Evolutionary conservation across 257 asterid species (phyloP).

Genomic region (Orobanche coerulescens): DNA sequence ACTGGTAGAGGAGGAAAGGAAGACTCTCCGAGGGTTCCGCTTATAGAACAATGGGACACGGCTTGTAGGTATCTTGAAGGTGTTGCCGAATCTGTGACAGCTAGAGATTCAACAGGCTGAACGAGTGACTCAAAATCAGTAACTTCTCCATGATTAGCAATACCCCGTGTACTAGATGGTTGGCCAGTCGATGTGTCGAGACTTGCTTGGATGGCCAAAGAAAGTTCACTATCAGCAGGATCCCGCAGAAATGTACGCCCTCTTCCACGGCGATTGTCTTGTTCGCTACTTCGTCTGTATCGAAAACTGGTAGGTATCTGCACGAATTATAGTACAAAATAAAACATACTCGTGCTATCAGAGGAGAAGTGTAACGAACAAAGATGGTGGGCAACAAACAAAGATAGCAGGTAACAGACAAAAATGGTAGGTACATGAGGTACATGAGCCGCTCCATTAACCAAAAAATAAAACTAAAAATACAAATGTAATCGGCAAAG

Average conservation of each 20-base stretch:
- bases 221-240: conserved; percentile 53
- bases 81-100: conserved; percentile 40
- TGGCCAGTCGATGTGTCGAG: conserved; percentile 42
- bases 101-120: conserved; percentile 49
- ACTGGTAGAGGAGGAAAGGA: conserved; percentile 75
- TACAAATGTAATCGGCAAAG: not conserved
- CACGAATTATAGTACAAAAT: conserved; percentile 13
- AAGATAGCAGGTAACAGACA: too few relatives aligned
- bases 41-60: conserved; percentile 46
- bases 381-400: not conserved
- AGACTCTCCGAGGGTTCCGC: conserved; percentile 54
- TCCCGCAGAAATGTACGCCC: conserved; percentile 66
- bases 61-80: conserved; percentile 81
- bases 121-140: conserved; percentile 45
- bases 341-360: conserved; percentile 15
- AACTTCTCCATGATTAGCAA: conserved; percentile 31
- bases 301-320: conserved; percentile 94
- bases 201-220: conserved; percentile 84
- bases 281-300: conserved; percentile 63
- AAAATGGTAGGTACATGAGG: too few relatives aligned
- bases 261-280: conserved; percentile 70
- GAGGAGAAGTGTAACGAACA: not conserved
- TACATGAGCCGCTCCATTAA: too few relatives aligned
- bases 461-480: not conserved
- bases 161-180: conserved; percentile 30